Conservation (phyloP, 2,329 filamentous ascomycete species). For the Alternaria brassicicola region DNA sequence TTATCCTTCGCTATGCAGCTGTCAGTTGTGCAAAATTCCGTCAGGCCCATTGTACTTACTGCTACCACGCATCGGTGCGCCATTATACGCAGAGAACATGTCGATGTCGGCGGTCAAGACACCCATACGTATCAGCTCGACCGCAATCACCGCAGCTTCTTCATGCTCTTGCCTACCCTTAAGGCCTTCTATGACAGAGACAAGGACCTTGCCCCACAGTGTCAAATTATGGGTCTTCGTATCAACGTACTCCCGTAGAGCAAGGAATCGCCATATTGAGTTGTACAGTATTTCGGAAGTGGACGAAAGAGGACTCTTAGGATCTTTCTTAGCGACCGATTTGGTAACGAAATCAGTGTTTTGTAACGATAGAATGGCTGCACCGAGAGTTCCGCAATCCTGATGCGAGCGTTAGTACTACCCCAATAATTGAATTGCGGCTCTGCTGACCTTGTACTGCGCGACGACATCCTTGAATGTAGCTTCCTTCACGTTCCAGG, state of each 20-base stretch:
- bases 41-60: constrained; percentile 28
- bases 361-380: constrained; percentile 64
- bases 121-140: constrained; percentile 82
- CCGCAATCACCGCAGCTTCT: constrained; percentile 80
- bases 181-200: constrained; percentile 69
- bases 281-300: constrained; percentile 76
- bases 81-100: constrained; percentile 63
- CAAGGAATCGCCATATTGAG: constrained; percentile 85
- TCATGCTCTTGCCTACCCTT: constrained; percentile 66
- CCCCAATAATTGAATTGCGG: neutral
- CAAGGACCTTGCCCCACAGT: constrained; percentile 77
- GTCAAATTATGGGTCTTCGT: constrained; percentile 76
- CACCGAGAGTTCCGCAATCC: constrained; percentile 54
- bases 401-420: constrained; percentile 20
- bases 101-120: constrained; percentile 73
- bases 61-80: constrained; percentile 63
- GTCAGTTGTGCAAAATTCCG: constrained; percentile 17
- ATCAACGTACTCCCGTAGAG: constrained; percentile 85
- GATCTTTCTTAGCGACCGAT: constrained; percentile 66
- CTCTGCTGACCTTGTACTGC: constrained; percentile 27
- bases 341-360: constrained; percentile 72
- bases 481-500: constrained; percentile 76
- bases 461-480: constrained; percentile 55
- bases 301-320: constrained; percentile 58
- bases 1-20: constrained; percentile 69